Conservation (phyloP, 78 protist genomes). For the Anaeramoeba flamelloides region DNA sequence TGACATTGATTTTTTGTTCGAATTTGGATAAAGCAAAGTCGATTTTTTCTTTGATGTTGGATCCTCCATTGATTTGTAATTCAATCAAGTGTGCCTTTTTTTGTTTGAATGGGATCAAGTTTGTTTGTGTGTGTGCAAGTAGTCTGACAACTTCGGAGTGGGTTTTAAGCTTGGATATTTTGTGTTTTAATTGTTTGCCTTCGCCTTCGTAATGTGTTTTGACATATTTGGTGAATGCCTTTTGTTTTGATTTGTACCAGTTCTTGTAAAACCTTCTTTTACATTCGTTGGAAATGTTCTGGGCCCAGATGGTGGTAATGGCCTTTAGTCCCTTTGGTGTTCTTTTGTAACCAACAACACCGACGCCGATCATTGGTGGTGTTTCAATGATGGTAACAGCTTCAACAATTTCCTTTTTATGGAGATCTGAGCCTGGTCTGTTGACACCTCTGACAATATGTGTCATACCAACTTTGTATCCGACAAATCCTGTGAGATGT, state of each 20-base stretch:
- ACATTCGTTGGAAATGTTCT: conserved; percentile 60
- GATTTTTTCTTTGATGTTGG: conserved; percentile 81
- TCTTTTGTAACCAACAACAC: conserved; percentile 94
- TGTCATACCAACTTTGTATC: conserved; percentile 99
- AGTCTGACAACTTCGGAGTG: conserved; percentile 91
- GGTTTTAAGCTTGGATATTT: conserved; percentile 70
- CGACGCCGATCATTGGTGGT: conserved; percentile 95
- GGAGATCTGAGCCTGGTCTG: conserved; percentile 76
- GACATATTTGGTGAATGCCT: conserved; percentile 89
- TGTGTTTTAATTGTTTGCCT: conserved; percentile 38
- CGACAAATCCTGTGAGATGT: conserved; percentile 99
- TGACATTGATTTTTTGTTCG: conserved; percentile 82
- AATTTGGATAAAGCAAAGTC: conserved; percentile 66
- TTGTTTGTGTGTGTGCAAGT: conserved; percentile 92
- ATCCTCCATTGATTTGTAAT: conserved; percentile 99
- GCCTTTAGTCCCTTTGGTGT: conserved; percentile 87
- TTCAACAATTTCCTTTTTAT: conserved; percentile 96
- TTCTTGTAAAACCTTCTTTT: conserved; percentile 87
- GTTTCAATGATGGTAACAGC: conserved; percentile 97
- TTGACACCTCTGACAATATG: conserved; percentile 96
- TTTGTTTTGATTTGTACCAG: conserved; percentile 84
- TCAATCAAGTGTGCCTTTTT: conserved; percentile 98
- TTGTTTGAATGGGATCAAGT: conserved; percentile 52
- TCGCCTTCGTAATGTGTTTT: conserved; percentile 44
- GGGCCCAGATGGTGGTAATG: conserved; percentile 96